Evolutionary conservation across 2,329 filamentous ascomycete species (phyloP).

Genomic region (Epichloe coenophiala): DNA sequence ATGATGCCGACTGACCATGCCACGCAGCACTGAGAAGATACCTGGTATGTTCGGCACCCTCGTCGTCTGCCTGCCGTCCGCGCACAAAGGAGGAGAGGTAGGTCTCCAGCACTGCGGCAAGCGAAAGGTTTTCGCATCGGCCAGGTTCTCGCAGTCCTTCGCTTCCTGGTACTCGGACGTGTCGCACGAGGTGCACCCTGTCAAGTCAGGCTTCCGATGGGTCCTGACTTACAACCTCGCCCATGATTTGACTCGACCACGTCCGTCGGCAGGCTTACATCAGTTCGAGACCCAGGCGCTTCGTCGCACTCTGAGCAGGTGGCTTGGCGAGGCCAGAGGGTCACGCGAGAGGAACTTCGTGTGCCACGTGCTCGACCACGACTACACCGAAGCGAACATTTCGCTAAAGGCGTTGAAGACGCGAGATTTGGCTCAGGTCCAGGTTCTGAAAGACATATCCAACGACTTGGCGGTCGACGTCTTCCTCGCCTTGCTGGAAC

Average conservation of each 20-base stretch:
- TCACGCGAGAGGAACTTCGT: conserved; percentile 5
- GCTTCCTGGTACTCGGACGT: conserved; percentile 37
- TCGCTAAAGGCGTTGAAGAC: conserved; percentile 16
- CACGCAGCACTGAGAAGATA: conserved; percentile 27
- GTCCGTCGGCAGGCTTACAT: conserved; percentile 11
- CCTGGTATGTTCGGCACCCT: conserved; percentile 37
- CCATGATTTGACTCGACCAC: conserved; percentile 6
- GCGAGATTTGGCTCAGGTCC: conserved; percentile 13
- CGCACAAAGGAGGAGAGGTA: conserved; percentile 33
- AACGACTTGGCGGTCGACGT: conserved; percentile 16
- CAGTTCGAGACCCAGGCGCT: conserved; percentile 6
- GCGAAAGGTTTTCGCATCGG: conserved; percentile 18
- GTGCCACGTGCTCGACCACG: conserved; percentile 20
- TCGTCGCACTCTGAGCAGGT: conserved; percentile 12
- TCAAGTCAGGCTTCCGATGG: conserved; percentile 33
- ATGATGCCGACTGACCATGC: not conserved
- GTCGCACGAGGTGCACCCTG: conserved; percentile 33
- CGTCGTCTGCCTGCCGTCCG: conserved; percentile 32
- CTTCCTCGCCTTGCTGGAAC: conserved; percentile 20
- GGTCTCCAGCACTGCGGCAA: conserved; percentile 24
- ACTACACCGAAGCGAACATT: conserved; percentile 20
- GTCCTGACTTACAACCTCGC: conserved; percentile 40
- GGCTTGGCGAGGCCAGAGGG: conserved; percentile 9
- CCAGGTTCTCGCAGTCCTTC: conserved; percentile 9
- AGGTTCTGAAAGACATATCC: conserved; percentile 13